Percentiles rank a stretch among this genome's conserved stretches.
Evolutionary conservation across 2,329 filamentous ascomycete genomes (phyloP).

Genomic region (Cercospora beticola): DNA sequence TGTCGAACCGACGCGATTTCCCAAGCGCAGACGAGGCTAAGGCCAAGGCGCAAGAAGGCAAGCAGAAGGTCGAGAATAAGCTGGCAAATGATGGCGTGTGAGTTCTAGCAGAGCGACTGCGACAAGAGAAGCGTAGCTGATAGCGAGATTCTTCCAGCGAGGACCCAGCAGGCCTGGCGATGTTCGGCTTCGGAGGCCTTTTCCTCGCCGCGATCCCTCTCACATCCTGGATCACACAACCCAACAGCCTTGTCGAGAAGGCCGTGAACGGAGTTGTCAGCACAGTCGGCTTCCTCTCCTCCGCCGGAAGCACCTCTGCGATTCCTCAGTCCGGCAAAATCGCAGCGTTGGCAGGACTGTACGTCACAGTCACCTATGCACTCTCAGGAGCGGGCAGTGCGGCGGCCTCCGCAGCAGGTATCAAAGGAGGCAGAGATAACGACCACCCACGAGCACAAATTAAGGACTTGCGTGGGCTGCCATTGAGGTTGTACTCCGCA

Average conservation of each 20-base stretch:
- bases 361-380: slow-evolving; percentile 33
- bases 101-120: neutral
- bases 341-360: slow-evolving; percentile 32
- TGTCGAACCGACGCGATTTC: slow-evolving; percentile 9
- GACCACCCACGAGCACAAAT: slow-evolving; percentile 29
- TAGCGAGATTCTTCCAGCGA: slow-evolving; percentile 13
- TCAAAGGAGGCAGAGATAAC: slow-evolving; percentile 32
- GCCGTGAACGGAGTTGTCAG: slow-evolving; percentile 31
- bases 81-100: slow-evolving; percentile 34
- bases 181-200: slow-evolving; percentile 29
- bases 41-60: slow-evolving; percentile 18
- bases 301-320: slow-evolving; percentile 23
- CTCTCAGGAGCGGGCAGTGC: slow-evolving; percentile 31
- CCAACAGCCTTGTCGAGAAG: slow-evolving; percentile 30
- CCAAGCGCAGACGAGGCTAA: slow-evolving; percentile 16
- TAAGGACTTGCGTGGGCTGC: slow-evolving; percentile 28
- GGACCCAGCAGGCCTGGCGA: slow-evolving; percentile 31
- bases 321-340: slow-evolving; percentile 31
- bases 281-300: slow-evolving; percentile 28
- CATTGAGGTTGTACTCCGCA: slow-evolving; percentile 31
- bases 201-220: slow-evolving; percentile 35
- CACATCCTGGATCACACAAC: slow-evolving; percentile 32
- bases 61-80: slow-evolving; percentile 21
- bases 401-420: slow-evolving; percentile 28
- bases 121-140: neutral